These are phyloP conservation scores for Casuarina glauca DNA, from an alignment of 306 rosid species.

Conservation along the genomic window DNA sequence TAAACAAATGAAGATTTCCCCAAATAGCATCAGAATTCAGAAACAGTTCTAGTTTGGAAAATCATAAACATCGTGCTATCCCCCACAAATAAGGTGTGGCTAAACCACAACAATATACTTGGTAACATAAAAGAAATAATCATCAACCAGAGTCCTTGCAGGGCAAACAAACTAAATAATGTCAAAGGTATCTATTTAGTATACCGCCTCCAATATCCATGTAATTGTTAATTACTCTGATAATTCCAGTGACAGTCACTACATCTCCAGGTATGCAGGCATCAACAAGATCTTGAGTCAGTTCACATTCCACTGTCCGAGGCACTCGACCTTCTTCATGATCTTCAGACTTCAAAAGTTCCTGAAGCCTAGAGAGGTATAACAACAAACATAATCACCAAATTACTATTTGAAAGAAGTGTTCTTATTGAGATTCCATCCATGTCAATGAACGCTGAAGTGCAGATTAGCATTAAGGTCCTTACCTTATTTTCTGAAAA, in stretches of 20 bases:
- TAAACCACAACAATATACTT: background rate
- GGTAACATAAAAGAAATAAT: background rate
- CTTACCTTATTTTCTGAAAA: conserved; percentile 89
- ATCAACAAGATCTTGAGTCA: conserved; percentile 87
- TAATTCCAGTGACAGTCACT: conserved; percentile 89
- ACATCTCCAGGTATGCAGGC: conserved; percentile 96
- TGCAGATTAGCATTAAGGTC: conserved; percentile 15
- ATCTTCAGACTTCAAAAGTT: conserved; percentile 75
- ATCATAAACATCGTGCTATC: background rate
- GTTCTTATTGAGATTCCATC: background rate
- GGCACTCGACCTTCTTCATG: conserved; percentile 98
- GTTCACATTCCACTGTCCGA: conserved; percentile 96
- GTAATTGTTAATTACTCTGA: conserved; percentile 84
- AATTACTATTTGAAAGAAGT: conserved; percentile 2
- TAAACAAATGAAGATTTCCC: conserved; percentile 22
- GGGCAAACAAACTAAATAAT: conserved; percentile 8
- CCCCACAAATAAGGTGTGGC: conserved; percentile 2
- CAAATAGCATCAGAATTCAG: conserved; percentile 23
- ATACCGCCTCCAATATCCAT: conserved; percentile 99
- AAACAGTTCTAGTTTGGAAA: conserved; percentile 23
- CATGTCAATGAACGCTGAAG: background rate
- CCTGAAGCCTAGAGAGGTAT: conserved; percentile 62
- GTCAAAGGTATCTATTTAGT: conserved; percentile 9
- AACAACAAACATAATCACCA: background rate
- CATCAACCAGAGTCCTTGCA: background rate